These are phyloP conservation scores for Dioscorea cayenensis DNA, from an alignment of 116 monocot species.

Conservation along the genomic window DNA sequence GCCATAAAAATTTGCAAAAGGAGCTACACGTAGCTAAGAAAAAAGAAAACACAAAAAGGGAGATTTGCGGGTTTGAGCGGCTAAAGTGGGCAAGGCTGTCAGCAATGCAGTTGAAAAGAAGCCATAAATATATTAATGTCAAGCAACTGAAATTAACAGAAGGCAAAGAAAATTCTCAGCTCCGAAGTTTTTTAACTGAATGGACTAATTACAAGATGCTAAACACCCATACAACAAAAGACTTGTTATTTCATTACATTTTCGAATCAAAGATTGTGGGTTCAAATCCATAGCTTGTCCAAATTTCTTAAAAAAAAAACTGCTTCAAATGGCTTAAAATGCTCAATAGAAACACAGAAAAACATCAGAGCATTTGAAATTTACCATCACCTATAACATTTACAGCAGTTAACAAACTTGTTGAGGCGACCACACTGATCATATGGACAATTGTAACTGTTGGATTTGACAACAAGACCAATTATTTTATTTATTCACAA, in stretches of 20 bases:
- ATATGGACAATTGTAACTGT: background rate
- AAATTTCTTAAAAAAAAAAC: background rate
- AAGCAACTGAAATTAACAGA: background rate
- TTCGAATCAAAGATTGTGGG: too few species aligned
- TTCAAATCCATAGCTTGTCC: too few species aligned
- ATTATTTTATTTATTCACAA: conserved; percentile 52
- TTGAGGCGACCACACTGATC: background rate
- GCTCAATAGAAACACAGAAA: background rate
- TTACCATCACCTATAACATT: background rate
- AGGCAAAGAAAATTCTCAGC: too few species aligned
- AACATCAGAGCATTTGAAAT: background rate
- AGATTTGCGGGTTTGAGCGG: too few species aligned
- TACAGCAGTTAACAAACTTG: background rate
- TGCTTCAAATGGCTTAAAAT: background rate
- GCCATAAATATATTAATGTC: background rate
- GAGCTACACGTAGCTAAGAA: too few species aligned
- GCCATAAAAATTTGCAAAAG: background rate
- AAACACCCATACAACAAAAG: too few species aligned
- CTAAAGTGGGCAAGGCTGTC: too few species aligned
- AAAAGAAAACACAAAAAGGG: too few species aligned
- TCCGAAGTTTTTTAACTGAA: too few species aligned
- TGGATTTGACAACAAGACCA: background rate
- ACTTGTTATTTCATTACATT: too few species aligned
- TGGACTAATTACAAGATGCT: too few species aligned
- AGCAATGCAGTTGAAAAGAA: too few species aligned